Conservation (phyloP, 495 filamentous ascomycete genomes). For the Xylaria bambusicola region DNA sequence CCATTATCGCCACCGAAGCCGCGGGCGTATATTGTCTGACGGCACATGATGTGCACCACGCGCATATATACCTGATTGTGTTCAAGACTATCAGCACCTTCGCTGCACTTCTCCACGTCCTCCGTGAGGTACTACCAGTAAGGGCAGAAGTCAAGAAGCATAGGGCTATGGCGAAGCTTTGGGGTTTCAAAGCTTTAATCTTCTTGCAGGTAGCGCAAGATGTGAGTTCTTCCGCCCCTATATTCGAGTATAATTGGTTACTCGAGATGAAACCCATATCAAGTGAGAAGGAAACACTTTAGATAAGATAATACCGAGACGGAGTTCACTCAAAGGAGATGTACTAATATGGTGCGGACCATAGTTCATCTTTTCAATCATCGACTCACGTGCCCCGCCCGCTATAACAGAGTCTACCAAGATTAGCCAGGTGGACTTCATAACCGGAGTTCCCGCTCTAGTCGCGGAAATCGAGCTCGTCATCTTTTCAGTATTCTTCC, state of each 20-base stretch:
- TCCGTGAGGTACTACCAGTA: not conserved
- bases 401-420: slow-evolving; percentile 1
- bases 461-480: slow-evolving; percentile 15
- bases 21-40: slow-evolving; percentile 13
- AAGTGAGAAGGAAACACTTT: not conserved
- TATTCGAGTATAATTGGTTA: no score
- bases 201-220: slow-evolving; percentile 12
- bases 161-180: slow-evolving; percentile 14
- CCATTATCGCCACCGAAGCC: not conserved
- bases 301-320: no score
- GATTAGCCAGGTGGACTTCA: slow-evolving; percentile 11
- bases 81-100: slow-evolving; percentile 17
- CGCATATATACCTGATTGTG: slow-evolving; percentile 6
- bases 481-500: slow-evolving; percentile 17
- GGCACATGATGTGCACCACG: slow-evolving; percentile 9
- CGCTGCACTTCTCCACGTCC: slow-evolving; percentile 1
- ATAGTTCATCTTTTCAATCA: slow-evolving; percentile 11
- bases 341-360: not conserved
- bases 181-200: slow-evolving; percentile 14
- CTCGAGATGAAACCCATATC: not conserved
- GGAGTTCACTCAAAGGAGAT: not conserved
- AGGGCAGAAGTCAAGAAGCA: slow-evolving; percentile 4
- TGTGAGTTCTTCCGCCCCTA: not conserved
- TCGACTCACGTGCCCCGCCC: not conserved
- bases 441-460: slow-evolving; percentile 14